Evolutionary conservation across 2,329 filamentous ascomycete genomes (phyloP), one percentile per base, ranked within the genome.

Genomic region (Trichoderma sp.): DNA sequence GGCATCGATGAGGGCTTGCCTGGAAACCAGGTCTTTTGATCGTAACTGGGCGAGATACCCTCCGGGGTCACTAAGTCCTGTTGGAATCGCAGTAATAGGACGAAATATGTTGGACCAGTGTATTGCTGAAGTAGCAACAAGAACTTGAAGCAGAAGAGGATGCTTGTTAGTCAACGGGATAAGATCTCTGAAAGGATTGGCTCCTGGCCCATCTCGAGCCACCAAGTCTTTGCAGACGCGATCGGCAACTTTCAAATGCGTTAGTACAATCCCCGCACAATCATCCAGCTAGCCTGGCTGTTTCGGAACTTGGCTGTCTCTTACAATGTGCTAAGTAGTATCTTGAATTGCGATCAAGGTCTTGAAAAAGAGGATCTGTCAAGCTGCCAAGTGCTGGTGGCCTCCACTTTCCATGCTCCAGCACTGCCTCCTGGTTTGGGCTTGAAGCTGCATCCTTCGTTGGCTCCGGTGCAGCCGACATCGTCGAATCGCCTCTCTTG

Each of bases 151-250:
- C 34, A 87, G 80, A 73, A 85, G 81, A 23, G 84, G 82, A 70
- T 86, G 82, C 30, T 78, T 78, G 72, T 80, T 80, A 17, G 84
- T 85, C 69, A 86, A 78, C 4, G 85, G 85, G 55, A 86, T 81
- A 23, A 87, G 79, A 73, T 86, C 82, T 68, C 83, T 81, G 68
- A 86, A 86, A 3, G 85, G 85, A 70, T 87, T 87, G 72, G 77
- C 79, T 50, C 80, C 81, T 7, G 81, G 81, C 4, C 80, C 80
- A 77, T 86, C 85, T 74, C 85, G 82, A 68, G 84, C 81, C 50
- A 86, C 84, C 62, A 89, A 82, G 74, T 88, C 87, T 76, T 85
- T 84, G 77, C 87, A 89, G 70, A 90, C 80, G 66, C 85, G 79
- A 72, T 82, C 76, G 77, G 83, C 78, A 81, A 86, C 81, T 86